Evolutionary conservation across 352 stramenopile genomes (phyloP).

Genomic region (Thalassiosira ordinaria): DNA sequence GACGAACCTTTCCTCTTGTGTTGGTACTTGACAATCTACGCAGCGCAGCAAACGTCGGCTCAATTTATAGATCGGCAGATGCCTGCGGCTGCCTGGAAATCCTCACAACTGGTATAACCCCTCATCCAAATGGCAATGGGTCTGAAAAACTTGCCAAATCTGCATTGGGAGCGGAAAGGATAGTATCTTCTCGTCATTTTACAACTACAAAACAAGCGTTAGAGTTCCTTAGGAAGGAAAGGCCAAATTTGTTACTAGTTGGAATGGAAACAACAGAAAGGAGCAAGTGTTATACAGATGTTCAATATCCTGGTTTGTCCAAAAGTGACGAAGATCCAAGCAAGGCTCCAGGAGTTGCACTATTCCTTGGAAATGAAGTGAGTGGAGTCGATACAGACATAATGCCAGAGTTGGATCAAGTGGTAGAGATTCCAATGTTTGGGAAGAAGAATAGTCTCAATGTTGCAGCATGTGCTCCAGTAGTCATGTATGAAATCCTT

Average conservation of each 20-base stretch:
- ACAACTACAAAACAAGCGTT: constrained; percentile 68
- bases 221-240: constrained; percentile 54
- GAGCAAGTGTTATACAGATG: constrained; percentile 66
- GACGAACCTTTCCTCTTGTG: constrained; percentile 70
- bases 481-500: constrained; percentile 85
- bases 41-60: constrained; percentile 83
- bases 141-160: constrained; percentile 82
- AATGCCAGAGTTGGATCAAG: constrained; percentile 63
- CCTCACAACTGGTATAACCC: constrained; percentile 79
- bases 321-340: constrained; percentile 18
- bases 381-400: constrained; percentile 76
- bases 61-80: constrained; percentile 82
- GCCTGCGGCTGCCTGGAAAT: constrained; percentile 67
- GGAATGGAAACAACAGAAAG: constrained; percentile 84
- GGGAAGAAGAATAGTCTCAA: constrained; percentile 86
- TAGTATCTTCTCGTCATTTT: constrained; percentile 77
- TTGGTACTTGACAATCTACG: constrained; percentile 86
- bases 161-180: constrained; percentile 73
- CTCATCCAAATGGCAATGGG: constrained; percentile 76
- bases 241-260: constrained; percentile 59
- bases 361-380: constrained; percentile 86
- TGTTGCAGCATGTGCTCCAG: constrained; percentile 79
- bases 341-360: constrained; percentile 43
- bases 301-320: constrained; percentile 52
- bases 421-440: constrained; percentile 85